Conservation (phyloP, 768 basidiomycete genomes). For the Tylopilus plumbeoviolaceoides region DNA sequence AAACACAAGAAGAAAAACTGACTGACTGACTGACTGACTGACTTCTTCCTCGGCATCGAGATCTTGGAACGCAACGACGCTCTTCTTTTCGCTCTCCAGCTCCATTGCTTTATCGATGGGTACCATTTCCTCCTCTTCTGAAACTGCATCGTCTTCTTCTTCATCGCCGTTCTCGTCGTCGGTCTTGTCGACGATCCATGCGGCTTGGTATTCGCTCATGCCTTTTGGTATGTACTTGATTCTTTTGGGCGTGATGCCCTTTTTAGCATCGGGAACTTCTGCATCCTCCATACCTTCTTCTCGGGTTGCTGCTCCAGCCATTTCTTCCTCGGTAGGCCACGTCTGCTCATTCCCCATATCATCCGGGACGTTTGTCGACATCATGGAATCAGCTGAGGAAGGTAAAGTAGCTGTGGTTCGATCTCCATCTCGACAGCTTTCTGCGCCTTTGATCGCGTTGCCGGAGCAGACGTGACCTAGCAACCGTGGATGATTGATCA, state of each 20-base stretch:
- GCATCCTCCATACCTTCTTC: slow-evolving; percentile 19
- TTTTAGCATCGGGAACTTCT: slow-evolving; percentile 55
- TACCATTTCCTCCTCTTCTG: slow-evolving; percentile 61
- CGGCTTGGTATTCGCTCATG: slow-evolving; percentile 94
- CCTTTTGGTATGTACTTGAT: slow-evolving; percentile 90
- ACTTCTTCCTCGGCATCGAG: slow-evolving; percentile 83
- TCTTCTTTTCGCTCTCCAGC: slow-evolving; percentile 52
- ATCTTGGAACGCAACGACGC: slow-evolving; percentile 63
- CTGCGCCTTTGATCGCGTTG: slow-evolving; percentile 33
- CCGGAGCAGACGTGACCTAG: slow-evolving; percentile 69
- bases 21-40: slow-evolving; percentile 66
- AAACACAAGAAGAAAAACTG: background rate
- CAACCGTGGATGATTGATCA: slow-evolving; percentile 2
- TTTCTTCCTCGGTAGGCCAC: slow-evolving; percentile 98
- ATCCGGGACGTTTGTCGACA: slow-evolving; percentile 85
- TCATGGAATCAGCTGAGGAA: slow-evolving; percentile 75
- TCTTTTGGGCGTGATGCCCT: slow-evolving; percentile 73
- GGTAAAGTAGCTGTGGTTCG: slow-evolving; percentile 54
- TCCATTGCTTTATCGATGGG: slow-evolving; percentile 52
- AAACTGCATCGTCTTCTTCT: slow-evolving; percentile 33
- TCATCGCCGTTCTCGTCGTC: slow-evolving; percentile 57
- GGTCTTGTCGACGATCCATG: slow-evolving; percentile 89
- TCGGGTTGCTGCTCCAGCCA: slow-evolving; percentile 42
- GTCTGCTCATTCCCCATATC: slow-evolving; percentile 94
- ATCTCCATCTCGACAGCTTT: slow-evolving; percentile 55